phyloP scores from a whole-genome alignment of 768 basidiomycete species.

The Collybia sp. region DNA sequence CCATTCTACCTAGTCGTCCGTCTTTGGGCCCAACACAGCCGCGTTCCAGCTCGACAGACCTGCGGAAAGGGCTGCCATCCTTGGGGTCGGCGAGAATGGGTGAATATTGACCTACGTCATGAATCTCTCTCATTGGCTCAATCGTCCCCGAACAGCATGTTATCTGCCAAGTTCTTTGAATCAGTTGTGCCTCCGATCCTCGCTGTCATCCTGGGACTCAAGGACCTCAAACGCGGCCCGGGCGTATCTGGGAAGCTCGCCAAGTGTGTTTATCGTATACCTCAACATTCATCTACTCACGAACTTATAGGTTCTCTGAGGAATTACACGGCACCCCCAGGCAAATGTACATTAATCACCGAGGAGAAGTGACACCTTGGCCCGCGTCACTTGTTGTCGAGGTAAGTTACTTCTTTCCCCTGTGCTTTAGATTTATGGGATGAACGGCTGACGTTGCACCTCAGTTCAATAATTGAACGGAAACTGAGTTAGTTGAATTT shows the following conservation, averaged over 20 bases:
- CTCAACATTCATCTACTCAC: background rate
- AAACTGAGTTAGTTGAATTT: no score
- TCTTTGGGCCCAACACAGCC: conserved; percentile 16
- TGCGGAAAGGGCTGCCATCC: conserved; percentile 16
- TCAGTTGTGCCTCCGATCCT: conserved; percentile 36
- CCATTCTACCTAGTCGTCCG: conserved; percentile 13
- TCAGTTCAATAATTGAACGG: no score
- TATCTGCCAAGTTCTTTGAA: conserved; percentile 36
- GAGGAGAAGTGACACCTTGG: background rate
- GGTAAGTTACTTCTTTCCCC: background rate
- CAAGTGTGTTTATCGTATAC: conserved; percentile 16
- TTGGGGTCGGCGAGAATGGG: conserved; percentile 25
- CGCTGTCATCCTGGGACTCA: conserved; percentile 38
- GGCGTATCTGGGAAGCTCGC: conserved; percentile 34
- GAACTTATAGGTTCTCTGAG: background rate
- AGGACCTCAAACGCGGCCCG: conserved; percentile 31
- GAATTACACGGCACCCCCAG: background rate
- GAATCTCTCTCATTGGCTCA: background rate
- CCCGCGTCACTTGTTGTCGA: background rate
- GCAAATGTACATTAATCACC: background rate
- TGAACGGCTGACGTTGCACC: no score
- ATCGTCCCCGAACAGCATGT: conserved; percentile 11
- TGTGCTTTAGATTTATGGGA: no score
- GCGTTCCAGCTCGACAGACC: conserved; percentile 16
- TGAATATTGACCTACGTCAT: conserved; percentile 10